Base-by-base conservation (phyloP, 2,329 filamentous ascomycete species). In the Rhynchosporium secalis region DNA sequence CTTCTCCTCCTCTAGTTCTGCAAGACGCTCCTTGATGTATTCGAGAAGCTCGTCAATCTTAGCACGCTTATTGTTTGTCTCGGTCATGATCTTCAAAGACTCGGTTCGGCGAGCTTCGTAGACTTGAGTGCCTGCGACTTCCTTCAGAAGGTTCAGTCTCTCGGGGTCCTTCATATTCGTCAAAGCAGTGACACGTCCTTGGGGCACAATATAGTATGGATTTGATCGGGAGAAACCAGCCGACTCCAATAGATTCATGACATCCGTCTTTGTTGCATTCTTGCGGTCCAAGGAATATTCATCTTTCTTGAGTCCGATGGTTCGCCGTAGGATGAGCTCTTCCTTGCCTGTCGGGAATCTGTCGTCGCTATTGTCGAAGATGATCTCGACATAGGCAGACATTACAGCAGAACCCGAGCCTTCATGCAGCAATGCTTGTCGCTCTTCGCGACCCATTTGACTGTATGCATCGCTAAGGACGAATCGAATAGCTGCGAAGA, bases 141-240 rank as follows among this genome's bases (percentile, higher is more conserved):
- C 95, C 77, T 99, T 99, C 65, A 99, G 79, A 63, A 99, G 80
- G 69, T 90, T 93, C 66, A 99, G 78, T 58, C 95, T 86, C 75
- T 97, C 93, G 0, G 88, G 87, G 75, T 99, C 95, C 76, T 97
- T 97, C 95, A 99, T 99, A 75, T 98, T 99, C 49, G 95, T 99
- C 73, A 99, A 81, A 29, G 92, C 89, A 0, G 95, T 98, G 64
- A 99, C 93, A 73, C 95, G 92, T 59, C 95, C 95, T 76, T 99
- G 95, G 0, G 96, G 95, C 1, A 99, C 96, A 71, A 99, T 99
- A 76, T 99, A 99, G 81, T 98, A 99, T 31, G 95, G 95, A 75
- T 99, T 99, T 62, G 93, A 96, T 68, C 92, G 87, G 65, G 94
- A 98, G 77, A 99, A 98, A 26, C 95, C 95, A 13, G 95, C 95